These are phyloP conservation scores for Aleurites moluccanus DNA, from an alignment of 441 rosid species.

Conservation along the genomic window DNA sequence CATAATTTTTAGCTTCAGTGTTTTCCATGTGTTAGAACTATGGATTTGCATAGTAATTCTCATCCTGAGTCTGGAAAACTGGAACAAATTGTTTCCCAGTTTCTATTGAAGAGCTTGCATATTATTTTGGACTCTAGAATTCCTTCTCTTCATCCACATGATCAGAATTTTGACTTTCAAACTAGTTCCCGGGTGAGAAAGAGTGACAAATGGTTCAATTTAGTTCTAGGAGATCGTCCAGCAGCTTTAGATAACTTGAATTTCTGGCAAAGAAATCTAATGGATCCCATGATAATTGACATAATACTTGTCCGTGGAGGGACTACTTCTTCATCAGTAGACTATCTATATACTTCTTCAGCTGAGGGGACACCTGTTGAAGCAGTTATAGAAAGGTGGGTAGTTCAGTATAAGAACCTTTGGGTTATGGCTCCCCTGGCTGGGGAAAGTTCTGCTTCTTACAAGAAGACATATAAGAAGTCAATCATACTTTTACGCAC, in stretches of 20 bases:
- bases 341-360: slow-evolving; percentile 35
- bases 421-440: slow-evolving; percentile 39
- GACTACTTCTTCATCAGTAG: slow-evolving; percentile 37
- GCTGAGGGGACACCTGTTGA: slow-evolving; percentile 34
- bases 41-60: slow-evolving; percentile 46
- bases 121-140: slow-evolving; percentile 70
- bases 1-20: slow-evolving; percentile 10
- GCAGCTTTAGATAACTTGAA: slow-evolving; percentile 62
- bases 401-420: slow-evolving; percentile 67
- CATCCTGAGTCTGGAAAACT: slow-evolving; percentile 53
- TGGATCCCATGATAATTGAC: slow-evolving; percentile 83
- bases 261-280: slow-evolving; percentile 67
- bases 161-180: slow-evolving; percentile 33
- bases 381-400: slow-evolving; percentile 88
- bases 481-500: slow-evolving; percentile 67
- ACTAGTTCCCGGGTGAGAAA: slow-evolving; percentile 48
- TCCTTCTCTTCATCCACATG: slow-evolving; percentile 61
- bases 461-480: slow-evolving; percentile 81
- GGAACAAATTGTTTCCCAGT: slow-evolving; percentile 72
- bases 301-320: slow-evolving; percentile 60
- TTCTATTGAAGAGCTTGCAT: slow-evolving; percentile 77
- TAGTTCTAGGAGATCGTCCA: slow-evolving; percentile 83
- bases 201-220: slow-evolving; percentile 92
- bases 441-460: slow-evolving; percentile 48
- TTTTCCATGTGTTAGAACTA: slow-evolving; percentile 13